Conservation (phyloP, 2,329 filamentous ascomycete species). For the Claviceps pusilla region DNA sequence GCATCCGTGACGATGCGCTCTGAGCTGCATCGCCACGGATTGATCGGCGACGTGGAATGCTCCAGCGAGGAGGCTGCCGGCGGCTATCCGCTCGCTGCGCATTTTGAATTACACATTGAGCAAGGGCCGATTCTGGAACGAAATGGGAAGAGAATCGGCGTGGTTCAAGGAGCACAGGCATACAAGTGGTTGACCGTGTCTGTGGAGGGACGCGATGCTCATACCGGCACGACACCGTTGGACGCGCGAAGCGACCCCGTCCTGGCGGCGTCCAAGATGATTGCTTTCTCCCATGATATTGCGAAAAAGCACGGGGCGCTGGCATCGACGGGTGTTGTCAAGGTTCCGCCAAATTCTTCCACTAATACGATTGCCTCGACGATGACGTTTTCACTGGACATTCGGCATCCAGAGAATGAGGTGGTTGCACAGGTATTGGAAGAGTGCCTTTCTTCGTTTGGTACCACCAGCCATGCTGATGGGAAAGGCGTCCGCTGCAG, state of each 20-base stretch:
- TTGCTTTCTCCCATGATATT: constrained; percentile 14
- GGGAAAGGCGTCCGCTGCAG: constrained; percentile 29
- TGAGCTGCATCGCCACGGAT: constrained; percentile 55
- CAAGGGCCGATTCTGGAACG: constrained; percentile 49
- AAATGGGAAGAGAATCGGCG: constrained; percentile 14
- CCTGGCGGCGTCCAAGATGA: constrained; percentile 21
- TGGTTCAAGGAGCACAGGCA: constrained; percentile 19
- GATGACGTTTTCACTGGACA: constrained; percentile 53
- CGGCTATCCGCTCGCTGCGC: constrained; percentile 49
- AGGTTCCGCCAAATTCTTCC: constrained; percentile 43
- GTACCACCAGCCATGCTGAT: constrained; percentile 11
- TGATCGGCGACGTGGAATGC: constrained; percentile 8
- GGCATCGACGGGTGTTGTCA: constrained; percentile 18
- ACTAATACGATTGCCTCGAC: constrained; percentile 55
- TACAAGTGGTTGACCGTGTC: constrained; percentile 19
- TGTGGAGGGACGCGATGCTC: constrained; percentile 16
- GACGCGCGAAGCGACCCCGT: constrained; percentile 19
- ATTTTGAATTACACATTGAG: constrained; percentile 77
- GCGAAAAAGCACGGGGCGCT: constrained; percentile 14
- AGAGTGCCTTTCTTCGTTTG: constrained; percentile 12
- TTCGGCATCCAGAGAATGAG: constrained; percentile 41
- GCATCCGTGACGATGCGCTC: constrained; percentile 14
- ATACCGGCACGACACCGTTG: constrained; percentile 19
- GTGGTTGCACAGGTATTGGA: constrained; percentile 32
- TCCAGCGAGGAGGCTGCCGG: constrained; percentile 5